Evolutionary conservation across 306 rosid genomes (phyloP), one percentile per base, ranked within the genome.

Genomic region (Prunus mongolica): DNA sequence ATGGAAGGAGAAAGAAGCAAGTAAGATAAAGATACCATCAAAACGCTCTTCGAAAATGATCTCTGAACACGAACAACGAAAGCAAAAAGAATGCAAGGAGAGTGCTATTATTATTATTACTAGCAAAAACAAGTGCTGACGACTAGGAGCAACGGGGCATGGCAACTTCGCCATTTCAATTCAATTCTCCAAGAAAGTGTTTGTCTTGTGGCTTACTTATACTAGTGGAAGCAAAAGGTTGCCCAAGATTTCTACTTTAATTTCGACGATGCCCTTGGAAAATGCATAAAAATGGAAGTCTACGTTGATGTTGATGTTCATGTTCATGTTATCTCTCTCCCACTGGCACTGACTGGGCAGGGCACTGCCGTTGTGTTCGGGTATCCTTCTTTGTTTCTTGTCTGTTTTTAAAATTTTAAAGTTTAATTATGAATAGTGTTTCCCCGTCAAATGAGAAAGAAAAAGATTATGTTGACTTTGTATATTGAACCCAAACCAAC

Each of bases 41-140:
- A 92, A 95, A 55, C 96, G 86, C 57, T 95, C 98, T 80, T 95
- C 98, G 73, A 95, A 95, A 62, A 92, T 75, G 81, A 92, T 84
- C 76, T 95, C 97, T 8, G 96, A 81, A 71, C 77, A 54, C 0
- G 90, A 80, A 44, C 80, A 75, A 69, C 30, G 91, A 27, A 81
- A 44, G 41, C 72, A 72, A 65, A 80, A 68, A 38, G 74, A 76
- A 13, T 83, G 24, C 2, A 84, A 74, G 2, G 76, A 22, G 0
- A 22, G 24, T 22, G 24, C 24, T 22, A 22, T 22, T 12, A 78
- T 3, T 25, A 61, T 14, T 6, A 7, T 38, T 38, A 7, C 12
- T 4, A 77, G 65, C 51, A 88, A 20, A 24, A 46, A 25, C 46
- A 77, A 71, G 80, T 76, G 20, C 5, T 30, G 38, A 13, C 3